Evolutionary conservation across 805 yeast species (phyloP), one percentile per base, ranked within the genome.

Genomic region (Candida sithepensis): DNA sequence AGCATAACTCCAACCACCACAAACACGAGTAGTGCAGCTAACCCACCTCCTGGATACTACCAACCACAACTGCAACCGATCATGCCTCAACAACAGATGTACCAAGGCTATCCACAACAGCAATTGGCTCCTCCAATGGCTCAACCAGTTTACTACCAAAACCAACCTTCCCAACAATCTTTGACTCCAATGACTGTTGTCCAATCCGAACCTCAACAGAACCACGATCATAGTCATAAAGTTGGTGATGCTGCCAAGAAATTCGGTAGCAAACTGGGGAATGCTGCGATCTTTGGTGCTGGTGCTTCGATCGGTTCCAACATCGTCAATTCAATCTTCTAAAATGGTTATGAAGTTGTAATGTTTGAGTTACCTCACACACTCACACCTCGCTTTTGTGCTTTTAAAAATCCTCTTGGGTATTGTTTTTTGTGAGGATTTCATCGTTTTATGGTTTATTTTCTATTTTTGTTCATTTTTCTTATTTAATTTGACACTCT

Each of bases 241-340:
- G 46, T 53, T 22, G 46, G 52, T n/a, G 53, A 42, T 18, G 43
- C 48, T 58, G 51, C 84, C 49, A 80, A 79, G 66, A 85, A 77
- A 61, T 82, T 88, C 57, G 97, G 97, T 21, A 75, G 88, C 47
- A 85, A 89, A 67, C 72, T 92, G 48, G 97, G 97, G 51, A 83
- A 89, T 57, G 97, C 97, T n/a, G 96, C 96, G 36, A 83, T 92
- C 45, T 92, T 90, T 56, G 98, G 97, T 69, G 98, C 97, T 5
- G 98, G 98, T 74, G 96, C 98, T 28, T 85, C 97, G 1, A 74
- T 92, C 47, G 98, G 98, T 61, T 76, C 90, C 43, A 92, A 91
- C 60, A 53, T 94, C 42, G 88, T 92, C 45, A 83, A 89, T 66
- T 77, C 85, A 40, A 86, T 86, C 50, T 84, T 86, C 56, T 84